phyloP scores from a whole-genome alignment of 192 early-diverging fungal genomes.

The Chytriomyces sp. region DNA sequence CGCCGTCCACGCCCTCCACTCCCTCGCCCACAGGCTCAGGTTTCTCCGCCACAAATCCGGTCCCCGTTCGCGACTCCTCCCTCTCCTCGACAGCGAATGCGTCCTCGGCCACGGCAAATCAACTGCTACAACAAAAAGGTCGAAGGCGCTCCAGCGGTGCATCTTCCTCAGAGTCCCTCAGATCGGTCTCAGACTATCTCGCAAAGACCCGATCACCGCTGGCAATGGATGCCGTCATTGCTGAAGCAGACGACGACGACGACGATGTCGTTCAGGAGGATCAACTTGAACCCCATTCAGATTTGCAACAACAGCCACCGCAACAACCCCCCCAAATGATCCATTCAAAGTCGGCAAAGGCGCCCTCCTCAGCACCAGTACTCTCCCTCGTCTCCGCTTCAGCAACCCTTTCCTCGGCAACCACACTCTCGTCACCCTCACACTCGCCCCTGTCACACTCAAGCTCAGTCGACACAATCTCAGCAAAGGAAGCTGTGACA shows the following conservation, averaged over 20 bases:
- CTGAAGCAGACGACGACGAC: no score
- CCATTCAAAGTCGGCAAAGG: constrained; percentile 9
- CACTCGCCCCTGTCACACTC: background rate
- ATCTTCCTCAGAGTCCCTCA: background rate
- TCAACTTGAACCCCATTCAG: no score
- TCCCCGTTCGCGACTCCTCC: background rate
- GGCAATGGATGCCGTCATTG: no score
- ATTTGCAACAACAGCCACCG: no score
- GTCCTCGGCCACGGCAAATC: no score
- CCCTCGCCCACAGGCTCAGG: no score
- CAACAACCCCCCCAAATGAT: no score
- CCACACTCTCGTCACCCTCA: background rate
- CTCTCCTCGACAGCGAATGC: background rate
- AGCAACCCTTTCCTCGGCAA: background rate
- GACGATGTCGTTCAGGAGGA: no score
- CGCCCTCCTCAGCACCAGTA: background rate
- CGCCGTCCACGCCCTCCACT: no score
- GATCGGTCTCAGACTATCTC: background rate
- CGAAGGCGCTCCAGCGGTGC: no score
- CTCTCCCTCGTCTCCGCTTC: background rate
- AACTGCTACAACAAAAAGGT: no score
- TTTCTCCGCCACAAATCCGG: background rate
- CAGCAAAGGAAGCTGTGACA: background rate
- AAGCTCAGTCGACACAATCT: background rate
- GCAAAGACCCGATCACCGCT: background rate